These are phyloP conservation scores for Mucor ambiguus DNA, from an alignment of 371 early-diverging fungal species.

Conservation along the genomic window DNA sequence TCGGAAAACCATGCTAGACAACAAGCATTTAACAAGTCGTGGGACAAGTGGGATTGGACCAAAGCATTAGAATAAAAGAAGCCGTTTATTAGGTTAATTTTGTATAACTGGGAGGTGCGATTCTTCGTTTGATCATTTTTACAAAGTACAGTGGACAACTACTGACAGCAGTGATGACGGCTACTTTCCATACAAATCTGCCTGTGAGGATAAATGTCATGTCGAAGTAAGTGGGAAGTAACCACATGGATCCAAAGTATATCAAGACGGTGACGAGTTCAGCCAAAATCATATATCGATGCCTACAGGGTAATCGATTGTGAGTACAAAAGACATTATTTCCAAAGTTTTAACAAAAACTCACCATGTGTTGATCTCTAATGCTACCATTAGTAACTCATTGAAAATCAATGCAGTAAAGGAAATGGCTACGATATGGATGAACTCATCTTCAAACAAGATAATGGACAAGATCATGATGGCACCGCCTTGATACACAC, in stretches of 20 bases:
- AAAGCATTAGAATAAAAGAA: constrained; percentile 33
- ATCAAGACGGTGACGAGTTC: constrained; percentile 81
- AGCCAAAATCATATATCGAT: constrained; percentile 83
- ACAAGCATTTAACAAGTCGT: constrained; percentile 67
- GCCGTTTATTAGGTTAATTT: constrained; percentile 50
- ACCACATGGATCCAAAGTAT: constrained; percentile 87
- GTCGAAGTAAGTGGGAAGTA: constrained; percentile 92
- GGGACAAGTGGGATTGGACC: constrained; percentile 89
- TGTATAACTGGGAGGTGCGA: constrained; percentile 78
- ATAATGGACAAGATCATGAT: constrained; percentile 96
- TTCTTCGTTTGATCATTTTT: constrained; percentile 68
- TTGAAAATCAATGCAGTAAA: constrained; percentile 98
- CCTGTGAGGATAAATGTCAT: constrained; percentile 82
- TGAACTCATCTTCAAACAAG: constrained; percentile 95
- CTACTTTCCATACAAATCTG: constrained; percentile 89
- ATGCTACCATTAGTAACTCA: constrained; percentile 98
- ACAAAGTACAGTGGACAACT: constrained; percentile 83
- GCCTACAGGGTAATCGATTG: constrained; percentile 33
- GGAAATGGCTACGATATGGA: constrained; percentile 95
- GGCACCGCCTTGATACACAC: constrained; percentile 97
- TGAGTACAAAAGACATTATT: too few species aligned
- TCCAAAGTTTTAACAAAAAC: not conserved
- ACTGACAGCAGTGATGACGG: constrained; percentile 87
- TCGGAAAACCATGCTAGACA: constrained; percentile 62
- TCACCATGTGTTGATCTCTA: constrained; percentile 90